Evolutionary conservation across 129 eudicot genomes (phyloP).

Genomic region (Logfia minima): DNA sequence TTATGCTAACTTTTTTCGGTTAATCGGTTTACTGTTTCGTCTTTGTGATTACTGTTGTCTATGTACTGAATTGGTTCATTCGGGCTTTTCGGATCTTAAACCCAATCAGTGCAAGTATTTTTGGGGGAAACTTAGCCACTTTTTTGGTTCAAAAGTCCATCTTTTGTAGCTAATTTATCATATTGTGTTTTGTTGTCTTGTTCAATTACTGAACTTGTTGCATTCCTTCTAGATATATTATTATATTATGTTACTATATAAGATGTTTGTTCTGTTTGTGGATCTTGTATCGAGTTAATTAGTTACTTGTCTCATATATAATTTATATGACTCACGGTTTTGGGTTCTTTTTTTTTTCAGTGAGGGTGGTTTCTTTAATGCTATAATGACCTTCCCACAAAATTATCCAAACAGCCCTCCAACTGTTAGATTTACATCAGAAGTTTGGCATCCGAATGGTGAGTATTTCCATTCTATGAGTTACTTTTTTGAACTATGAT

Average conservation of each 20-base stretch:
- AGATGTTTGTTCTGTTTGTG: not conserved
- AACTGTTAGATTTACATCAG: constrained; percentile 58
- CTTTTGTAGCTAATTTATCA: not conserved
- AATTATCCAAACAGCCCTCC: constrained; percentile 70
- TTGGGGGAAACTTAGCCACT: not conserved
- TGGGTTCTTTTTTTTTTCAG: constrained; percentile 33
- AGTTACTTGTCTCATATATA: not conserved
- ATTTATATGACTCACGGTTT: constrained; percentile 5
- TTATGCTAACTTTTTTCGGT: not conserved
- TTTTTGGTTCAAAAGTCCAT: not conserved
- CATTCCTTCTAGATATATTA: not conserved
- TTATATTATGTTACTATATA: not conserved
- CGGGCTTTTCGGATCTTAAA: not conserved
- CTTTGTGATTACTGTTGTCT: not conserved
- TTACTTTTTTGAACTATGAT: not conserved
- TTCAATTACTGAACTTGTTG: not conserved
- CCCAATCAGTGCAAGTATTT: not conserved
- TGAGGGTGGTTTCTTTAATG: constrained; percentile 64
- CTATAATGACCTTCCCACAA: constrained; percentile 60
- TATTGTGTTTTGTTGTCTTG: not conserved
- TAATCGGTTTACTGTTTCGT: not conserved
- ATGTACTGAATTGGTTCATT: not conserved
- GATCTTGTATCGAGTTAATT: not conserved
- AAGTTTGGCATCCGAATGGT: constrained; percentile 78
- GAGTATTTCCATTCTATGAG: constrained; percentile 16